Evolutionary conservation across 2,329 filamentous ascomycete species (phyloP).

Genomic region (Curvularia sp.): DNA sequence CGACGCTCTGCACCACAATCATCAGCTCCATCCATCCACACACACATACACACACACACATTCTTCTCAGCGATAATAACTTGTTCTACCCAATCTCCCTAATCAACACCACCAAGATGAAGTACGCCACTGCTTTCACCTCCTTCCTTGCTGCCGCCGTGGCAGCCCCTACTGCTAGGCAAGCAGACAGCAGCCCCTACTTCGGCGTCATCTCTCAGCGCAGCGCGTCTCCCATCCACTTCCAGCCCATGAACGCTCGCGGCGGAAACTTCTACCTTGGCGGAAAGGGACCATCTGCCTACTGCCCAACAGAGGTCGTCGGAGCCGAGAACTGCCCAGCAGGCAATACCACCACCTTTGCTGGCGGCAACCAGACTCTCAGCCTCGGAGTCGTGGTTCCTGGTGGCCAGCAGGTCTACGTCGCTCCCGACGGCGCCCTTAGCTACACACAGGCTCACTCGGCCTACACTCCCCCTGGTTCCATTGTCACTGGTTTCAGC

Average conservation of each 20-base stretch:
- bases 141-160: conserved; percentile 10
- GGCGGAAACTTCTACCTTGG: conserved; percentile 61
- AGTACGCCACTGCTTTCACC: conserved; percentile 36
- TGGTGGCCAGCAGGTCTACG: conserved; percentile 68
- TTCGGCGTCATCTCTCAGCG: conserved; percentile 56
- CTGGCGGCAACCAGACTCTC: conserved; percentile 44
- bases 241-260: conserved; percentile 56
- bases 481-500: conserved; percentile 60
- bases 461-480: conserved; percentile 59
- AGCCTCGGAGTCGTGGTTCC: conserved; percentile 63
- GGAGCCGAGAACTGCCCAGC: conserved; percentile 54
- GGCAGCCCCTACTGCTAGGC: conserved; percentile 27
- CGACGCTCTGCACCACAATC: background rate
- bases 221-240: conserved; percentile 60
- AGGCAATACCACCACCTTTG: conserved; percentile 58
- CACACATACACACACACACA: background rate
- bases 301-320: conserved; percentile 56
- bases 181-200: conserved; percentile 28
- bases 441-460: conserved; percentile 66
- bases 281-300: conserved; percentile 53
- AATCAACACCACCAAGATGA: conserved; percentile 39
- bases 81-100: conserved; percentile 6
- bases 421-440: conserved; percentile 62
- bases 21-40: background rate
- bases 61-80: conserved; percentile 12